Percentiles rank a stretch among this genome's conserved stretches.
Conservation (phyloP, 306 rosid species). For the Sicyos edulis region DNA sequence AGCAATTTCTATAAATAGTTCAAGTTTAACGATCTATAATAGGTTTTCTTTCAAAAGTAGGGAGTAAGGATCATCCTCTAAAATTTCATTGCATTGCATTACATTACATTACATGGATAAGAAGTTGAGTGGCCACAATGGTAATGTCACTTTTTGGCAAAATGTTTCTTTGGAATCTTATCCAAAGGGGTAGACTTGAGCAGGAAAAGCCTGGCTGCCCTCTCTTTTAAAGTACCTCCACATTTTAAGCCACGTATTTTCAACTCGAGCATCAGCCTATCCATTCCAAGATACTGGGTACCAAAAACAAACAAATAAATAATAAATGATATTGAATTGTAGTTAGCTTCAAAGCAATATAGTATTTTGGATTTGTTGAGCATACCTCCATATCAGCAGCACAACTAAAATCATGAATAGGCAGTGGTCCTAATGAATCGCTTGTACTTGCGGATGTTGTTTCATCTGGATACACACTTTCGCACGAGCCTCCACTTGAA, state of each 20-base stretch:
- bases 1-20: no score
- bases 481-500: constrained; percentile 45
- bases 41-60: not conserved
- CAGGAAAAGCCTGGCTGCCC: constrained; percentile 85
- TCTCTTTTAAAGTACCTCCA: constrained; percentile 87
- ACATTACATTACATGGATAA: not conserved
- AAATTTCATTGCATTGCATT: not conserved
- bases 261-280: constrained; percentile 69
- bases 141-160: constrained; percentile 57
- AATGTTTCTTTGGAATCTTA: constrained; percentile 74
- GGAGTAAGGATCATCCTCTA: not conserved
- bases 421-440: constrained; percentile 39
- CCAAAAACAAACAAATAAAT: not conserved
- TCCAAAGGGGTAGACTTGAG: constrained; percentile 68
- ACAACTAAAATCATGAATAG: constrained; percentile 50
- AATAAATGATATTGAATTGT: no score
- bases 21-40: no score
- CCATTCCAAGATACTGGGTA: constrained; percentile 69
- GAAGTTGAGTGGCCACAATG: not conserved
- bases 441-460: constrained; percentile 34
- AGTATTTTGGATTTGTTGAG: not conserved
- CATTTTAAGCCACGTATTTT: constrained; percentile 76
- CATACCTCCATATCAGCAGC: constrained; percentile 88
- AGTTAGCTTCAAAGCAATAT: not conserved
- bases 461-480: constrained; percentile 40